Evolutionary conservation across 768 basidiomycete genomes (phyloP), one percentile per base, ranked within the genome.

Genomic region (Pholiota conissans): DNA sequence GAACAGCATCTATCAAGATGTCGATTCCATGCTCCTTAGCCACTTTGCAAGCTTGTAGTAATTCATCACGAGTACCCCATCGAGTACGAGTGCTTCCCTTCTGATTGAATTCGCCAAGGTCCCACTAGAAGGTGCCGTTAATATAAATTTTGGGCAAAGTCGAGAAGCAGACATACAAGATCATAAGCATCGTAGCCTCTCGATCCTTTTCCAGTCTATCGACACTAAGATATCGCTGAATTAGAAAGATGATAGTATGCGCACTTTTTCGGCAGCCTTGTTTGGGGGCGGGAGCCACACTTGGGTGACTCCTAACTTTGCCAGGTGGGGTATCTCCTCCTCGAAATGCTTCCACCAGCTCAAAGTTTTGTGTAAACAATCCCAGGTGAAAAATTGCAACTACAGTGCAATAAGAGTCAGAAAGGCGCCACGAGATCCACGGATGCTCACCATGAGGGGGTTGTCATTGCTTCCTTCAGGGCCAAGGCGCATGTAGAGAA

Each of bases 361-460:
- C 75, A 84, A 69, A 16, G 74, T 69, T 13, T 77, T 75, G 62
- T 82, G 79, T 26, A 72, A 70, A 28, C 82, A 73, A 51, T 93
- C 85, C 92, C 92, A 93, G 13, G 90, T 91, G 65, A 92, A 93
- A 71, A 91, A 93, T 70, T 93, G 91, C 27, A 93, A 71, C 91
- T 84, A 57, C 2, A 16, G 5, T 20, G 6, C 22, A 45, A 22
- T 10, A 22, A 22, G 2, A 45, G 18, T 18, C 18, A 8, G 22
- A 7, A 24, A 20, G 11, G n/a, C 1, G 22, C n/a, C 5, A 3
- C 20, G 1, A 24, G 4, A 24, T 4, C 3, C 1, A 8, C 18
- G 6, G 13, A 45, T 22, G 65, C 79, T 60, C 67, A 90, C 90
- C 89, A 91, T 90, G 22, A 88, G 69, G 20, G 87, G 79, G 68